Base-by-base conservation (phyloP, 371 early-diverging fungal genomes). In the Mortierella sp. region DNA sequence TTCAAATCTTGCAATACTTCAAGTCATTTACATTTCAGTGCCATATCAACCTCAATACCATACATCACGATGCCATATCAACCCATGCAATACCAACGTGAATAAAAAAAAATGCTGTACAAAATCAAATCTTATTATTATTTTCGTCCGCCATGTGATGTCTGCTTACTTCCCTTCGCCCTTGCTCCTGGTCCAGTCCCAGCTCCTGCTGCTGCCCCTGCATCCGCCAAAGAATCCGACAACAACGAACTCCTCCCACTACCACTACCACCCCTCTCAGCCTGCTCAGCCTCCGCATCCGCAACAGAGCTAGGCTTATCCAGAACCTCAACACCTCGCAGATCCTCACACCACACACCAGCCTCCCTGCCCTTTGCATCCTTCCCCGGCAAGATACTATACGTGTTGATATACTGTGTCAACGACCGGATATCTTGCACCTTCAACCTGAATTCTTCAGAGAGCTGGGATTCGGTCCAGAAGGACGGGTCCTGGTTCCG, bases 341-440 rank as follows among this genome's bases (percentile, higher is more conserved):
- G 29, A 55, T 83, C 84, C 41, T 83, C 84, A 64, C 84, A 83
- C 84, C 84, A 83, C 52, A 83, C 84, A n/a, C 84, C 84, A 0
- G 76, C 10, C 47, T 83, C 84, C 4, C 84, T 55, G 0, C 84
- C 84, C 55, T 79, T 79, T 50, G 79, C 79, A 47, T 83, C 84
- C 66, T 83, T 83, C 19, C 84, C 84, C 2, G 84, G 84, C 9
- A 83, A 3, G 16, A 83, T 83, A 9, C 79, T 53, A 39, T 83
- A 83, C 13, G 84, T 83, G 68, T 83, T 83, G 71, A 83, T 66
- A n/a, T 83, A 83, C 45, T 73, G 71, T 1, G 76, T 79, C 52
- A 83, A 14, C 3, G 73, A 55, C 9, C 61, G 63, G 8, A 83
- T 41, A 58, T 83, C 79, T 31, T 79, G 64, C 24, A 43, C 50